Base-by-base conservation (phyloP, 2,329 filamentous ascomycete genomes). In the Penicillium sp. region DNA sequence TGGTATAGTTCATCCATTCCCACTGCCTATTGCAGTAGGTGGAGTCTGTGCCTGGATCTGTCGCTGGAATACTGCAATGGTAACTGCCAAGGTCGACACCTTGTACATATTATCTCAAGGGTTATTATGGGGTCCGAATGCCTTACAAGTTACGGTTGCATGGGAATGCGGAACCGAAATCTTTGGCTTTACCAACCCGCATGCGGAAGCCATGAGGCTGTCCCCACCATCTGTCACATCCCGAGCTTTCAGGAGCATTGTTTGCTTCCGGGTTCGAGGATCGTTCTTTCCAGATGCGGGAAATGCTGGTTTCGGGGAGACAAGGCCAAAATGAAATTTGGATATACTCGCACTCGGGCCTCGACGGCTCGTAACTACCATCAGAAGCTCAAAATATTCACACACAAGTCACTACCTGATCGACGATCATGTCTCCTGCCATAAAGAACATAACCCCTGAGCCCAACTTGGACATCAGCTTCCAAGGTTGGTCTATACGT, bases 371-470 rank as follows among this genome's bases (percentile, higher is more conserved):
- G 9, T 3, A 22, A 12, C 16, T 13, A 4, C 39, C 33, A 14
- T 6, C n/a, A 40, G 9, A 41, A 3, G 11, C n/a, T 29, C n/a
- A 2, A 30, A 25, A 13, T 16, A 22, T 19, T 12, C 12, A n/a
- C n/a, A 14, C 36, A 36, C 19, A 30, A 34, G 10, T 2, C 13
- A 35, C 27, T 4, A 2, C 13, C n/a, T 2, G 18, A 30, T 38
- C 13, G 19, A 30, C 16, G 29, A 31, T 7, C 25, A 61, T 61
- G 59, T 60, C 59, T 28, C 59, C 59, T 12, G 57, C 59, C 2
- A 38, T 60, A 5, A 60, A 55, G 42, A 52, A 49, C 28, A 49
- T 29, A 33, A 39, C 44, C 2, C 12, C 39, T 3, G 80, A 86
- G 50, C 61, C 65, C 12, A 63, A 62, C 29, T 38, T 64, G 44